Evolutionary conservation across 805 yeast genomes (phyloP).

Genomic region (Millerozyma miso): DNA sequence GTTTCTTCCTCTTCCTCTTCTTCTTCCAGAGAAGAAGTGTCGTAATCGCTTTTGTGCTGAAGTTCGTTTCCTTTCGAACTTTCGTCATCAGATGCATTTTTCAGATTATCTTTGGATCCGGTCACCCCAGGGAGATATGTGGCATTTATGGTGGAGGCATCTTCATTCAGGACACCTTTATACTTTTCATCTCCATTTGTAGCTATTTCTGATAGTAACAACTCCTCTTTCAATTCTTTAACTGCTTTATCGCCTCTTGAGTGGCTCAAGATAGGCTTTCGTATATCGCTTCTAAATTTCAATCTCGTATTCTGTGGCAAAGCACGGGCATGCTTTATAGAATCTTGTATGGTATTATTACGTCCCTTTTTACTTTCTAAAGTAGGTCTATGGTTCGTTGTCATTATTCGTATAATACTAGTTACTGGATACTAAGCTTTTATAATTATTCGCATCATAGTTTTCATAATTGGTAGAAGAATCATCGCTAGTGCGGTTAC

Average conservation of each 20-base stretch:
- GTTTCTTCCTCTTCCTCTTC: slow-evolving; percentile 5
- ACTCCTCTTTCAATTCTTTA: slow-evolving; percentile 19
- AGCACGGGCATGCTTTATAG: slow-evolving; percentile 33
- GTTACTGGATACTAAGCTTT: no score
- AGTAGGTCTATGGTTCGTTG: slow-evolving; percentile 43
- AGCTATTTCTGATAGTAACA: slow-evolving; percentile 10
- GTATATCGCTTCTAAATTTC: slow-evolving; percentile 28
- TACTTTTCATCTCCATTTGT: not conserved
- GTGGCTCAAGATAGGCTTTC: slow-evolving; percentile 11
- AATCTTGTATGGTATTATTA: slow-evolving; percentile 22
- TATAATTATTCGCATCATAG: no score
- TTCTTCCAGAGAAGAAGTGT: not conserved
- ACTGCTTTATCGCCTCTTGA: slow-evolving; percentile 16
- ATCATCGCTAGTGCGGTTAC: no score
- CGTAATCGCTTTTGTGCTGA: not conserved
- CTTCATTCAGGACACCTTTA: not conserved
- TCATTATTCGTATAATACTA: no score
- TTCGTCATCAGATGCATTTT: slow-evolving; percentile 8
- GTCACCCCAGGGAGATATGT: not conserved
- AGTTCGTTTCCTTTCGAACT: slow-evolving; percentile 5
- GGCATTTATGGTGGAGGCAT: slow-evolving; percentile 1
- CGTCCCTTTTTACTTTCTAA: slow-evolving; percentile 39
- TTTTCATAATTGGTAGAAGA: no score
- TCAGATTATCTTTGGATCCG: slow-evolving; percentile 5
- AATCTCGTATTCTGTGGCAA: slow-evolving; percentile 28